phyloP scores from a whole-genome alignment of 495 filamentous ascomycete genomes.

The Daldinia bambusicola region DNA sequence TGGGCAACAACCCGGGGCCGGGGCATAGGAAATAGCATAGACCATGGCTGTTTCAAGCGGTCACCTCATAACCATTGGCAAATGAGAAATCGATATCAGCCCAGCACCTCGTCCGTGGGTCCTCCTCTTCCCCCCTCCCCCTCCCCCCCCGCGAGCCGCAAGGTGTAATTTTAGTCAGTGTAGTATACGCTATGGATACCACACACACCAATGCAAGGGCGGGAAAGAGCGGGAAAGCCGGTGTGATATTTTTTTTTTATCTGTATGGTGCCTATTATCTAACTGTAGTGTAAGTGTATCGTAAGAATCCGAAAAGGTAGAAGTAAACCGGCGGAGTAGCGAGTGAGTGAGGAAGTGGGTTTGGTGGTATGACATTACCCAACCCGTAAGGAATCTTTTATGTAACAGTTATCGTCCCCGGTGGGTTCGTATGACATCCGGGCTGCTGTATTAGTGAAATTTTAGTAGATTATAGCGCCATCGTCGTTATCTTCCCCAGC shows the following conservation, averaged over 20 bases:
- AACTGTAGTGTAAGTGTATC: no score
- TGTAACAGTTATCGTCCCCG: conserved; percentile 19
- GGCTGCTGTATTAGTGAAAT: not conserved
- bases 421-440: conserved; percentile 3
- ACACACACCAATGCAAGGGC: not conserved
- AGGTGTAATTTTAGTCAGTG: not conserved
- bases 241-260: no score
- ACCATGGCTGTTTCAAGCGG: not conserved
- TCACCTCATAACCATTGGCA: conserved; percentile 6
- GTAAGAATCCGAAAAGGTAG: not conserved
- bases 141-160: conserved; percentile 22
- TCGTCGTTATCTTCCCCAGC: conserved; percentile 26
- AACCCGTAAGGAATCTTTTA: conserved; percentile 27
- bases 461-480: conserved; percentile 2
- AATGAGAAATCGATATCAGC: conserved; percentile 5
- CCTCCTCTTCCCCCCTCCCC: no score
- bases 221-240: not conserved
- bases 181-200: no score
- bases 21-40: not conserved
- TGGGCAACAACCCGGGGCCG: no score
- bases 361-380: conserved; percentile 6
- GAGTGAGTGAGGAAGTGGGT: no score
- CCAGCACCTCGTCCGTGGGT: conserved; percentile 4
- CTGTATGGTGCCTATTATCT: no score
- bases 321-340: conserved; percentile 13